phyloP scores from a whole-genome alignment of 2,329 filamentous ascomycete genomes.

The Pseudogymnoascus sp. region DNA sequence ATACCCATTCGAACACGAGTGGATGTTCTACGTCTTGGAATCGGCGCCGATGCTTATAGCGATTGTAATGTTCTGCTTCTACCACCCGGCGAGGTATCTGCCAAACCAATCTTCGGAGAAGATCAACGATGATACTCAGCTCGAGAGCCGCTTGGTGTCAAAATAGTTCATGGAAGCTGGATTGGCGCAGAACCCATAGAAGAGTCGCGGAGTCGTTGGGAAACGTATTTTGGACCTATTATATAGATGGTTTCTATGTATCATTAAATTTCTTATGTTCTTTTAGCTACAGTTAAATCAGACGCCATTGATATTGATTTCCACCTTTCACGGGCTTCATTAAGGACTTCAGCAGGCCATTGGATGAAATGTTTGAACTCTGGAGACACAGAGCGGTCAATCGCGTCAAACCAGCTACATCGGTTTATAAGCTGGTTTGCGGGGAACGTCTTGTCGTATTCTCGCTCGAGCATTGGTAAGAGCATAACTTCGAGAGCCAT shows the following conservation, averaged over 20 bases:
- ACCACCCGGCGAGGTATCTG: slow-evolving; percentile 39
- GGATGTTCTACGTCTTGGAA: slow-evolving; percentile 47
- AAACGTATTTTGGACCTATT: not conserved
- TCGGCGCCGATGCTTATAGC: slow-evolving; percentile 41
- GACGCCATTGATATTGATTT: not conserved
- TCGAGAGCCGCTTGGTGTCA: not conserved
- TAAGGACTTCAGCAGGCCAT: slow-evolving; percentile 16
- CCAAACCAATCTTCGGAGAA: slow-evolving; percentile 14
- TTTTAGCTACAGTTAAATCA: not conserved
- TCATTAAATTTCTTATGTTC: not conserved
- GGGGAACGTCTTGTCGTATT: slow-evolving; percentile 22
- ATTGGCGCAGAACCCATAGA: not conserved
- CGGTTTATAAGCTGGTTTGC: slow-evolving; percentile 12
- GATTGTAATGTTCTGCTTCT: slow-evolving; percentile 41
- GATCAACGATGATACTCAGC: not conserved
- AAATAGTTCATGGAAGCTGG: not conserved
- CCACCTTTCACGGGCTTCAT: not conserved
- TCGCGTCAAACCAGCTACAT: slow-evolving; percentile 14
- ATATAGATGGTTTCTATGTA: not conserved
- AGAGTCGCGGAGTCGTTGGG: not conserved
- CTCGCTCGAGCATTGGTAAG: slow-evolving; percentile 31
- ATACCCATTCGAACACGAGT: slow-evolving; percentile 44
- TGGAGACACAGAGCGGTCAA: not conserved
- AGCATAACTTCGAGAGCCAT: slow-evolving; percentile 39
- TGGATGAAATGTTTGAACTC: slow-evolving; percentile 11